These are phyloP conservation scores for Fusarium kyushuense DNA, from an alignment of 2,329 filamentous ascomycete genomes.

Conservation along the genomic window DNA sequence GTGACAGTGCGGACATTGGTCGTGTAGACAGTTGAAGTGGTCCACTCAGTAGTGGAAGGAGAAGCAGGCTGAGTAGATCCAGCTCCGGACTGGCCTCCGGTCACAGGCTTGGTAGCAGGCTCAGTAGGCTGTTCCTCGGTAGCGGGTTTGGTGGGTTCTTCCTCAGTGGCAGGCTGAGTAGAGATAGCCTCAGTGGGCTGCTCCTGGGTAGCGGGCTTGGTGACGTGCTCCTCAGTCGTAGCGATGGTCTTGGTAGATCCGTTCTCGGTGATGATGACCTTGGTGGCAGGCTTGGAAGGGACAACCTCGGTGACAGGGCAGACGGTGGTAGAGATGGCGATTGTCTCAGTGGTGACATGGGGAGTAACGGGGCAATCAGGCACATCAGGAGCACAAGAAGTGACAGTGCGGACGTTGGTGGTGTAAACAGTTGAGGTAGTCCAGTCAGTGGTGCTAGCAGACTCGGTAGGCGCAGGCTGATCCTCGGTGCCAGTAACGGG, in stretches of 20 bases:
- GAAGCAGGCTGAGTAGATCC: conserved; percentile 17
- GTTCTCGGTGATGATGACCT: conserved; percentile 1
- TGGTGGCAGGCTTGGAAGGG: conserved; percentile 1
- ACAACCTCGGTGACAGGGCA: conserved; percentile 10
- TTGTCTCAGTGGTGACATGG: conserved; percentile 29
- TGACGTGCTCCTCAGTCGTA: conserved; percentile 1
- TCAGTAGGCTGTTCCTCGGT: neutral
- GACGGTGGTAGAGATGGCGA: conserved; percentile 28
- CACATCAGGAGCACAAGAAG: conserved; percentile 22
- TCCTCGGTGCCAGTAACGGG: conserved; percentile 1
- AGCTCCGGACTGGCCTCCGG: conserved; percentile 10
- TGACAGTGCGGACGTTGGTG: conserved; percentile 28
- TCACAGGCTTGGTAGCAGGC: conserved; percentile 11
- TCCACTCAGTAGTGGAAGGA: conserved; percentile 27
- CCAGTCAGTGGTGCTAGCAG: conserved; percentile 27
- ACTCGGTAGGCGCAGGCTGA: conserved; percentile 6
- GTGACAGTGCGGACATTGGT: conserved; percentile 37
- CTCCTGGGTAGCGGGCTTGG: conserved; percentile 1
- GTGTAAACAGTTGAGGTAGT: conserved; percentile 31
- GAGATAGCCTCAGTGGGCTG: neutral
- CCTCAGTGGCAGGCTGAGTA: neutral
- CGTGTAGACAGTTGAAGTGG: conserved; percentile 40
- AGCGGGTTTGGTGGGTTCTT: neutral
- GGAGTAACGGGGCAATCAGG: conserved; percentile 17
- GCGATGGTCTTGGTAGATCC: conserved; percentile 10